Percentiles rank a stretch among this genome's conserved stretches.
phyloP scores from a whole-genome alignment of 2,329 filamentous ascomycete species.

The Beauveria varroae region DNA sequence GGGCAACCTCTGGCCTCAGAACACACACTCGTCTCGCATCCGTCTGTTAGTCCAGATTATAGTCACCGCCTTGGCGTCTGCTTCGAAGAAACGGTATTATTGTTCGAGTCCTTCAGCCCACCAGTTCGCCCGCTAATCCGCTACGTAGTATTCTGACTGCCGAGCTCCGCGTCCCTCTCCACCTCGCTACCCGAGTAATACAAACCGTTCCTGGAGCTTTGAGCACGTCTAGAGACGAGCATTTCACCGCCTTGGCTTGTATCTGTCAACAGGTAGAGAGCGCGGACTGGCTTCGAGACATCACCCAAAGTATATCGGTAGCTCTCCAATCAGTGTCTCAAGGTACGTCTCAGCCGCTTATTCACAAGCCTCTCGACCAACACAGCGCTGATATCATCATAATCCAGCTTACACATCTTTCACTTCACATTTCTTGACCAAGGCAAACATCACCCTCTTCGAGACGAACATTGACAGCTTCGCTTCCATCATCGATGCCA shows the following conservation, averaged over 20 bases:
- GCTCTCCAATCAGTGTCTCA: not conserved
- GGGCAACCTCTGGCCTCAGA: constrained; percentile 25
- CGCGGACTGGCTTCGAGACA: not conserved
- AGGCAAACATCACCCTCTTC: constrained; percentile 30
- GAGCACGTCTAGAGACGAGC: not conserved
- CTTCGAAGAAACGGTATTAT: not conserved
- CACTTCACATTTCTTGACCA: constrained; percentile 31
- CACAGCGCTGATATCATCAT: not conserved
- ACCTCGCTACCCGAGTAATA: not conserved
- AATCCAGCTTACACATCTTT: constrained; percentile 27
- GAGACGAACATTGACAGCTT: constrained; percentile 32
- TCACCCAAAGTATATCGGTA: not conserved
- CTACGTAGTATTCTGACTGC: not conserved
- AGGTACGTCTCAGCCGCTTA: not conserved
- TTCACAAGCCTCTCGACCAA: not conserved
- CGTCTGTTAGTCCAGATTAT: constrained; percentile 29
- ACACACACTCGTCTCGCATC: constrained; percentile 24
- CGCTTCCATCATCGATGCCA: constrained; percentile 29
- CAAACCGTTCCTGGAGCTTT: not conserved
- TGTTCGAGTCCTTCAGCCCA: not conserved
- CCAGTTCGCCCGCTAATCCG: not conserved
- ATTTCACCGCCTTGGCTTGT: not conserved
- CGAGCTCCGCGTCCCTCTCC: not conserved
- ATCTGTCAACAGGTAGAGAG: not conserved
- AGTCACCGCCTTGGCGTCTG: constrained; percentile 24